Evolutionary conservation across 116 monocot genomes (phyloP).

Genomic region (Trichopus zeylanicus): DNA sequence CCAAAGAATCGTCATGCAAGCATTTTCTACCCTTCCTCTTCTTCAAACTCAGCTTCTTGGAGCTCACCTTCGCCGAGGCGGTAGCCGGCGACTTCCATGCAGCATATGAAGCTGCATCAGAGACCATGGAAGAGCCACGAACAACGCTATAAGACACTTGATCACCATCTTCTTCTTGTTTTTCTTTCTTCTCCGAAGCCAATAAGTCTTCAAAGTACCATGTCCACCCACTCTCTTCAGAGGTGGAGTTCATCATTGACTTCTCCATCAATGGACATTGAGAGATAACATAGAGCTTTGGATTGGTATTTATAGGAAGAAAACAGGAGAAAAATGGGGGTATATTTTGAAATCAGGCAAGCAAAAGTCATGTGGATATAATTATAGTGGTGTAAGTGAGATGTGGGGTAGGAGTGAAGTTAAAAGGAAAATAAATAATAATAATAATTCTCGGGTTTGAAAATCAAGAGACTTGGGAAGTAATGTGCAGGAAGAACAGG

Average conservation of each 20-base stretch:
- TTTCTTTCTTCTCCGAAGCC: conserved; percentile 7
- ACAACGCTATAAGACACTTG: not conserved
- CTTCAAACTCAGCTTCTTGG: conserved; percentile 35
- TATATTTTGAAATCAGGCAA: too few species aligned
- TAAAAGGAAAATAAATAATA: too few species aligned
- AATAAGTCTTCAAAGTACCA: conserved; percentile 42
- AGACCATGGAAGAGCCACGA: too few species aligned
- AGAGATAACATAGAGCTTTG: not conserved
- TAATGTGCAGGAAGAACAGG: too few species aligned
- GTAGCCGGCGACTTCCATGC: conserved; percentile 10
- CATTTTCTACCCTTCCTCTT: conserved; percentile 22
- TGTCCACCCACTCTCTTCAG: conserved; percentile 55
- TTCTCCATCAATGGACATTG: conserved; percentile 12
- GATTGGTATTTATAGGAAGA: not conserved
- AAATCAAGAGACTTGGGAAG: too few species aligned
- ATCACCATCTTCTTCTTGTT: not conserved
- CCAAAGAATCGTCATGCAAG: conserved; percentile 45
- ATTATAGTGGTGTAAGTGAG: too few species aligned
- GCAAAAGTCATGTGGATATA: too few species aligned
- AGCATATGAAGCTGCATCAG: conserved; percentile 35
- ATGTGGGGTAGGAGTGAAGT: too few species aligned
- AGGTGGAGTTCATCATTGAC: conserved; percentile 1
- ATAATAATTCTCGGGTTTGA: too few species aligned
- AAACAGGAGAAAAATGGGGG: not conserved
- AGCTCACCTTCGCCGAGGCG: not conserved